Base-by-base conservation (phyloP, 441 rosid species). In the Pelargonium citronellum region DNA sequence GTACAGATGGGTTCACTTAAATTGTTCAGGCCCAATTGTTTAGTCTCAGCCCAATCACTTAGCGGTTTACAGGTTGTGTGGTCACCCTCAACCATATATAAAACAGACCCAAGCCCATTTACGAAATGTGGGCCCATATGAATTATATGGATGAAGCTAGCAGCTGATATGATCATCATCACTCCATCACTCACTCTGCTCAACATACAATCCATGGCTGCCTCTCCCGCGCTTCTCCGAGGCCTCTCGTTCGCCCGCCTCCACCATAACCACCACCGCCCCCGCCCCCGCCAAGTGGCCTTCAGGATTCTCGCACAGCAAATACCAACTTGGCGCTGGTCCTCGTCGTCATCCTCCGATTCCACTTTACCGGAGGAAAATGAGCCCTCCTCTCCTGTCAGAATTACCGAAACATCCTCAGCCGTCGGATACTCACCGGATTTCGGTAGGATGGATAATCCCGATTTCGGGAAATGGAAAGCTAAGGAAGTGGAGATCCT, bases 381-480 rank as follows among this genome's bases (percentile, higher is more conserved):
- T 44, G 49, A 44, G 49, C 12, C 12, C 49, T 44, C 49, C 9
- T 1, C 9, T 7, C 9, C 9, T 9, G 49, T 27, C 30, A 27
- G 2, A 27, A 27, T 1, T 27, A 27, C 30, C 30, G 78, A 80
- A 3, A 69, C 67, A 13, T 69, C 83, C 43, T 16, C 80, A 41
- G 67, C 70, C 61, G 74, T 75, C 30, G 71, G 66, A 75, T 77
- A 75, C 19, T 79, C 86, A 11, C 76, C 79, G 10, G 83, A 73
- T 51, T 65, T 64, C 55, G 72, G 71, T 41, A 78, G 81, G 15
- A 79, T 75, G 82, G 87, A 85, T 64, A 81, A 85, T 87, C 87
- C 87, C 73, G 89, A 85, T 78, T 87, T 81, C 74, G 77, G 92
- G 67, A 86, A 80, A 57, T 86, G 97, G 97, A 88, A 78, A 81